Evolutionary conservation across 129 eudicot species (phyloP), one percentile per base, ranked within the genome.

Genomic region (Tanacetum coccineum): DNA sequence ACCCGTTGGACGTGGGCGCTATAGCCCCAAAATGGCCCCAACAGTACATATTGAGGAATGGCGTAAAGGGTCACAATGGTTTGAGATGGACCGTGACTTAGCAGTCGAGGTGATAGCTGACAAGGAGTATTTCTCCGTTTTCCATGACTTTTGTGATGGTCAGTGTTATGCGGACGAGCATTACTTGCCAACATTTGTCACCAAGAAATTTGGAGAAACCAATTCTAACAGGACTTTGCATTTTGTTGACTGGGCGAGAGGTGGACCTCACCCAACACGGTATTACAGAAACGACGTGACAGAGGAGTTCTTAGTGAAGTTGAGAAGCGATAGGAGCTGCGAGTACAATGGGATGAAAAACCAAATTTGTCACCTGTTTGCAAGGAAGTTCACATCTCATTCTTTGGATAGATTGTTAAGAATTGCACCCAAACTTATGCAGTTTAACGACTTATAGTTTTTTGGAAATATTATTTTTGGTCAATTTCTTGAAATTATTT

Each of bases 51-150:
- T 88, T 18, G 32, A 72, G 6, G 79, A 88, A 10, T 92, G 98
- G 98, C 66, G 95, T 42, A 92, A 92, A 70, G 98, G 98, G 59
- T 85, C 98, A 4, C 98, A 92, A 51, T 92, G 98, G 98, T 88
- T 92, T 67, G 87, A 79, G 26, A 80, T 88, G 73, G 82, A 84
- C 28, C 81, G 96, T 13, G 73, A 48, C 4, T 67, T 88, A 1
- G 96, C 95, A 9, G 2, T 82, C 0, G 87, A 86, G 64, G 82
- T 92, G 51, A 73, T 92, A 20, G 76, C 96, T 0, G 98, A 92
- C 40, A 72, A 25, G 14, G 69, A 8, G 32, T 86, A 85, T 53
- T 85, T 92, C 36, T 79, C 88, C 0, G 64, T 74, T 6, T 92
- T 85, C 64, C 87, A 86, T 30, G 79, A 66, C 8, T 75, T 72